These are phyloP conservation scores for Fusarium continuum DNA, from an alignment of 2,329 filamentous ascomycete species.

Conservation along the genomic window DNA sequence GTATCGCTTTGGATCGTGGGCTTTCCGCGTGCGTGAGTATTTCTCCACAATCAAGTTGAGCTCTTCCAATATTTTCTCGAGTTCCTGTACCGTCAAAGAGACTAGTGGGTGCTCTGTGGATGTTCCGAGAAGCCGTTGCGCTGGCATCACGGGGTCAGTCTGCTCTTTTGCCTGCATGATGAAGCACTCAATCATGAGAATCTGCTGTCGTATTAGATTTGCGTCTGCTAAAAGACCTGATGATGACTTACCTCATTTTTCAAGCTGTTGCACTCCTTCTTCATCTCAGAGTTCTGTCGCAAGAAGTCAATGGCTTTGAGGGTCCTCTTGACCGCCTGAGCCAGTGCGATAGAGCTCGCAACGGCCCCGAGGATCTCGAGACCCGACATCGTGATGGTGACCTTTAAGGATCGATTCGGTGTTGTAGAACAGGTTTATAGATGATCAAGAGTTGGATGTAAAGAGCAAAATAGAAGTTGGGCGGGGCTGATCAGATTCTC, in stretches of 20 bases:
- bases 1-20: background rate
- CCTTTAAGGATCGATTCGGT: background rate
- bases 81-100: background rate
- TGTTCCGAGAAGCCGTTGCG: background rate
- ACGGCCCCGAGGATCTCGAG: conserved; percentile 26
- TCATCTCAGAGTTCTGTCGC: background rate
- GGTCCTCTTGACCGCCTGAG: conserved; percentile 1
- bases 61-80: background rate
- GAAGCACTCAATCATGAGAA: conserved; percentile 17
- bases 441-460: rapidly evolving
- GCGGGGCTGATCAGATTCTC: background rate
- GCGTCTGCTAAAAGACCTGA: rapidly evolving
- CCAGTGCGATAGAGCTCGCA: conserved; percentile 21
- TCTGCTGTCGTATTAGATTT: background rate
- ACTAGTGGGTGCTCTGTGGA: background rate
- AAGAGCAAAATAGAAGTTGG: background rate
- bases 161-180: background rate
- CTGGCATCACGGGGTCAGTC: background rate
- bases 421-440: background rate
- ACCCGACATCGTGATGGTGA: background rate
- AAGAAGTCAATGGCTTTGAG: conserved; percentile 20
- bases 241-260: background rate
- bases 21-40: background rate
- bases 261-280: background rate
- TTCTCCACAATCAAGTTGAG: background rate